phyloP scores from a whole-genome alignment of 352 stramenopile genomes.

The Aphanomyces invadans region DNA sequence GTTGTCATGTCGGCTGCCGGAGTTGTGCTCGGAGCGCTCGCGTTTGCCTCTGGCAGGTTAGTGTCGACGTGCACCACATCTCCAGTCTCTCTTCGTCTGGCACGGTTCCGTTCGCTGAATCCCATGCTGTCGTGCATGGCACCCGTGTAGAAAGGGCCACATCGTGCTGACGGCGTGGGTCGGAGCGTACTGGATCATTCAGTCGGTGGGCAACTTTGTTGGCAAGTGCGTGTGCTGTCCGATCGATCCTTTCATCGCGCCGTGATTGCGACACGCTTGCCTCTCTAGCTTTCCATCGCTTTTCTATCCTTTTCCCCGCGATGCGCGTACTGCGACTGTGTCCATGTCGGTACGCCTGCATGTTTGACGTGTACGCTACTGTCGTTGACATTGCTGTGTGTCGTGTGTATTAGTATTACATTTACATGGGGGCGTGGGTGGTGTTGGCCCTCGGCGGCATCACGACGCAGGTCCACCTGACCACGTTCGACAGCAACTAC shows the following conservation, averaged over 20 bases:
- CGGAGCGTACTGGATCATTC: conserved; percentile 19
- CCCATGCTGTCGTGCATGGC: too few species aligned
- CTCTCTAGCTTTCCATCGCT: conserved; percentile 19
- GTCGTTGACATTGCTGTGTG: not conserved
- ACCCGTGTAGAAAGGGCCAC: conserved; percentile 12
- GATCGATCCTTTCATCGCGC: too few species aligned
- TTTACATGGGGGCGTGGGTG: conserved; percentile 3
- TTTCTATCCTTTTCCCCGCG: conserved; percentile 12
- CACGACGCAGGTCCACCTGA: not conserved
- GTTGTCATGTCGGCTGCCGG: conserved; percentile 6
- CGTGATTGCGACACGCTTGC: too few species aligned
- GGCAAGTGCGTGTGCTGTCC: conserved; percentile 12
- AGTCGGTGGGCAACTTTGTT: conserved; percentile 7
- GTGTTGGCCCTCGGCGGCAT: not conserved
- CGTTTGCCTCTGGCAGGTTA: conserved; percentile 7
- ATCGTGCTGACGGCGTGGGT: conserved; percentile 22
- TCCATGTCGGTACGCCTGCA: not conserved
- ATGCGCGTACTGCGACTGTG: not conserved
- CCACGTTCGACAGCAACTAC: conserved; percentile 5
- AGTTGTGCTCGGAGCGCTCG: not conserved
- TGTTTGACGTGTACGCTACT: too few species aligned
- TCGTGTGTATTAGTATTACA: conserved; percentile 12
- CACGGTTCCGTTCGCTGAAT: too few species aligned
- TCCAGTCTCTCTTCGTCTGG: too few species aligned
- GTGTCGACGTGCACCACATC: too few species aligned